Percentiles rank a stretch among this genome's conserved stretches.
phyloP scores from a whole-genome alignment of 2,329 filamentous ascomycete genomes.

The Rutstroemia sp. region DNA sequence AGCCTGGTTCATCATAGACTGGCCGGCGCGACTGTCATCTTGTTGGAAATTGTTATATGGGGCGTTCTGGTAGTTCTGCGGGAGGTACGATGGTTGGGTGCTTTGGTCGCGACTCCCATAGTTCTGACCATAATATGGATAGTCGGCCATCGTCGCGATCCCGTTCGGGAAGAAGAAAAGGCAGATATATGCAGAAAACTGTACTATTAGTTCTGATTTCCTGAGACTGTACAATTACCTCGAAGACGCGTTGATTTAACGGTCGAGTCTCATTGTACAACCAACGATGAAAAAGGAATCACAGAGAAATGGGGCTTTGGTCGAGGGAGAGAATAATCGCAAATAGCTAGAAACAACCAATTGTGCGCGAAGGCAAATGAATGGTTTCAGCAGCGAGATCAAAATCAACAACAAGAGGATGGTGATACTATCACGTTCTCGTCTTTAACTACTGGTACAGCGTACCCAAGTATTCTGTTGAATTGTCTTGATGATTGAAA shows the following conservation, averaged over 20 bases:
- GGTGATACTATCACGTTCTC: slow-evolving; percentile 5
- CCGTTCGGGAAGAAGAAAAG: neutral
- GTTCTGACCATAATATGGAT: slow-evolving; percentile 36
- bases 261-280: slow-evolving; percentile 20
- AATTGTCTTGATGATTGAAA: neutral
- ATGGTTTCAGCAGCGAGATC: neutral
- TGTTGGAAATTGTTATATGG: slow-evolving; percentile 22
- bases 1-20: slow-evolving; percentile 19
- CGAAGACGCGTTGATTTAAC: slow-evolving; percentile 16
- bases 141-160: slow-evolving; percentile 37
- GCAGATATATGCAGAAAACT: neutral
- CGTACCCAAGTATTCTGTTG: neutral
- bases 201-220: slow-evolving; percentile 1
- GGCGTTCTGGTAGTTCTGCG: slow-evolving; percentile 16
- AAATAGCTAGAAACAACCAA: neutral
- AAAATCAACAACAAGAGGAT: neutral
- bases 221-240: slow-evolving; percentile 7
- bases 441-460: neutral
- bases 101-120: slow-evolving; percentile 22
- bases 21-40: slow-evolving; percentile 16
- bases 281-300: slow-evolving; percentile 15
- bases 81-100: slow-evolving; percentile 22
- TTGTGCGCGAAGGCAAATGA: neutral
- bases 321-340: neutral
- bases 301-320: neutral